Evolutionary conservation across 495 filamentous ascomycete genomes (phyloP), one percentile per base, ranked within the genome.

Genomic region (Lindgomyces ingoldianus): DNA sequence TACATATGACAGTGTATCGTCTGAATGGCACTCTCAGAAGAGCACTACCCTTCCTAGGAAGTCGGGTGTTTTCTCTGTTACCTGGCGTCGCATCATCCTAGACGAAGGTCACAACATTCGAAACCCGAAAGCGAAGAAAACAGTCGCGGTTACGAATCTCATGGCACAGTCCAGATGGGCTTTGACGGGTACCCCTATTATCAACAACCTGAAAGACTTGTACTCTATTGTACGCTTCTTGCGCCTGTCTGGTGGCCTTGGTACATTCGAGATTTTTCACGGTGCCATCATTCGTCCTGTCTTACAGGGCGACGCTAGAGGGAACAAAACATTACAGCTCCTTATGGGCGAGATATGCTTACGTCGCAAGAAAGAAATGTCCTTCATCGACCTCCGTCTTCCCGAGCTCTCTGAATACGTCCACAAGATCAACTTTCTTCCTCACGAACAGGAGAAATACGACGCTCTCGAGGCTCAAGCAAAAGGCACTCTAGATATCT

Each of bases 71-170:
- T 87, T 86, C 69, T 85, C 85, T 0, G 65, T 89, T 3, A 76
- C 87, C 1, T 97, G 91, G 91, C 83, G 88, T 25, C 88, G 93
- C 18, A 77, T 96, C 12, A 53, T 61, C 11, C 79, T 96, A 4
- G 92, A 96, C 62, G 93, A 97, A 79, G 93, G 89, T 0, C 93
- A 97, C 70, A 87, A 78, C 1, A 91, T 96, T 56, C 84, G 92
- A 22, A 96, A 95, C 64, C 86, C 85, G 22, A 81, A 82, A 36
- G 88, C 91, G 0, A 90, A 90, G 68, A 82, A 80, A 3, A 81
- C 91, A 0, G 74, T 85, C 49, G 89, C 91, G 12, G 90, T 86
- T 2, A 85, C 79, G 61, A 78, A 75, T 51, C 72, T 97, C 10
- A 72, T 84, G 12, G 89, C 92, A 0, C 79, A 85, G 42, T 89